These are phyloP conservation scores for Kwoniella dendrophila DNA, from an alignment of 768 basidiomycete genomes.

Conservation along the genomic window DNA sequence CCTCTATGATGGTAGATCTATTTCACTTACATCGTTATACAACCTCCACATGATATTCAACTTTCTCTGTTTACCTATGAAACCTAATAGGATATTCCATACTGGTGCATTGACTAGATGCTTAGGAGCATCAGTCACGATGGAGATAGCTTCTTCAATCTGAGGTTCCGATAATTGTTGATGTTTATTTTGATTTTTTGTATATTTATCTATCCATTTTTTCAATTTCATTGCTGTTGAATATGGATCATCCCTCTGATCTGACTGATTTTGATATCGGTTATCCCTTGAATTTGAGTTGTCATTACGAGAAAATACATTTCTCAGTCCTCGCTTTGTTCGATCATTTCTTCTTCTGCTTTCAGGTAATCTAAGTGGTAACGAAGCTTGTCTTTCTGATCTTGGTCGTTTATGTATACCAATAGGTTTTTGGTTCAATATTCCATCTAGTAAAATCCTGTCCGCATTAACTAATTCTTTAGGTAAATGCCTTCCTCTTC, in stretches of 20 bases:
- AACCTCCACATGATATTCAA: conserved; percentile 46
- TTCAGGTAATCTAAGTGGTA: conserved; percentile 8
- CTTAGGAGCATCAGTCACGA: conserved; percentile 30
- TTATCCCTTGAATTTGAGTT: too few relatives aligned
- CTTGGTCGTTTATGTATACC: not conserved
- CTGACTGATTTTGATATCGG: too few relatives aligned
- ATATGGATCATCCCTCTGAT: conserved; percentile 14
- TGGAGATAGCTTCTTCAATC: conserved; percentile 22
- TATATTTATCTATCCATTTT: conserved; percentile 15
- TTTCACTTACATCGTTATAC: conserved; percentile 50
- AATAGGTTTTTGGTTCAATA: not conserved
- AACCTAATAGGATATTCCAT: conserved; percentile 45
- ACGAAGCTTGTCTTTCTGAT: not conserved
- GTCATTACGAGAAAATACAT: too few relatives aligned
- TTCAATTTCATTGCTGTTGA: conserved; percentile 9
- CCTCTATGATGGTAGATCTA: not conserved
- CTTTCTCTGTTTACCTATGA: conserved; percentile 41
- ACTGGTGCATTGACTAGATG: conserved; percentile 41
- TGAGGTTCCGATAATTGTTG: conserved; percentile 8
- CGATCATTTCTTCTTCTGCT: not conserved
- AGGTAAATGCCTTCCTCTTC: not conserved
- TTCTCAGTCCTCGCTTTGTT: too few relatives aligned
- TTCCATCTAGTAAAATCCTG: not conserved
- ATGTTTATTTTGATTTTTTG: not conserved
- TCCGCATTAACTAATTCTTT: conserved; percentile 6